phyloP scores from a whole-genome alignment of 2,329 filamentous ascomycete genomes.

The Epichloe aotearoae region DNA sequence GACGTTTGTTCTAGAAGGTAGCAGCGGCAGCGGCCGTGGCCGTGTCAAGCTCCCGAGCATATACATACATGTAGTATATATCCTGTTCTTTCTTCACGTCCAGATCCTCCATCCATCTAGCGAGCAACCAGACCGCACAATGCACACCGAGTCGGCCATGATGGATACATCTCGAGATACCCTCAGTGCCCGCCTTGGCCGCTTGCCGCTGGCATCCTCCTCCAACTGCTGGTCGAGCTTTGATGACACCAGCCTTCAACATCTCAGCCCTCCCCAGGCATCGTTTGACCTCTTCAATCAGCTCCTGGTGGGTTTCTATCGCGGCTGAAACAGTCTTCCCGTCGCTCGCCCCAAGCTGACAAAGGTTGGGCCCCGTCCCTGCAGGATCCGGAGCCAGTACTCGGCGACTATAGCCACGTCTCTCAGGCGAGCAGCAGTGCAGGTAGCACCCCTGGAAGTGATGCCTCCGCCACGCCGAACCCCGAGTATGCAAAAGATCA shows the following conservation, averaged over 20 bases:
- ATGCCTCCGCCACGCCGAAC: not conserved
- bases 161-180: not conserved
- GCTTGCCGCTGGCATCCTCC: not conserved
- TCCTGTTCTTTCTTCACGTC: not conserved
- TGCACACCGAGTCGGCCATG: not conserved
- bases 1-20: too few species aligned
- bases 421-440: slow-evolving; percentile 5
- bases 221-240: not conserved
- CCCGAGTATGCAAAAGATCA: not conserved
- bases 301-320: not conserved
- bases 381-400: not conserved
- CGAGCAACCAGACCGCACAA: not conserved
- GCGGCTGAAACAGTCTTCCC: too few species aligned
- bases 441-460: slow-evolving; percentile 4
- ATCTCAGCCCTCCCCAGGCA: not conserved
- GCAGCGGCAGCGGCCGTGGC: too few species aligned
- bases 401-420: not conserved
- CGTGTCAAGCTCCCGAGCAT: not conserved
- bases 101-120: not conserved
- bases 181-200: not conserved
- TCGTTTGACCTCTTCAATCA: not conserved
- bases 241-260: not conserved
- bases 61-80: not conserved
- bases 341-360: too few species aligned
- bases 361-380: too few species aligned